Evolutionary conservation across 2,329 filamentous ascomycete species (phyloP).

Genomic region (Trichoderma sp.): DNA sequence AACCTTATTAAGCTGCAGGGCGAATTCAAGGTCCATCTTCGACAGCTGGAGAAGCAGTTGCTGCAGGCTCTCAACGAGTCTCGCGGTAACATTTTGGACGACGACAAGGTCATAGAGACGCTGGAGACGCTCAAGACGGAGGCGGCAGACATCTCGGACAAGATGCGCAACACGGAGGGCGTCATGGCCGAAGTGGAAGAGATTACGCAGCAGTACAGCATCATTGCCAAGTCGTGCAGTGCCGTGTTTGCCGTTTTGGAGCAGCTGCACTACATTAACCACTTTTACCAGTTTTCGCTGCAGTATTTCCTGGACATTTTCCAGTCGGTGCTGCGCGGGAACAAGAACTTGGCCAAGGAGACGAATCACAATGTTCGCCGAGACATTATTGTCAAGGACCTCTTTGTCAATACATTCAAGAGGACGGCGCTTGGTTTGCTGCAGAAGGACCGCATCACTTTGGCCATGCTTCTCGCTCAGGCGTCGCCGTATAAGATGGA

Average conservation of each 20-base stretch:
- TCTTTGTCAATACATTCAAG: slow-evolving; percentile 90
- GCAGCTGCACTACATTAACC: slow-evolving; percentile 96
- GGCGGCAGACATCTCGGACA: slow-evolving; percentile 90
- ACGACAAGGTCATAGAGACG: slow-evolving; percentile 97
- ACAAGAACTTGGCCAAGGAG: slow-evolving; percentile 69
- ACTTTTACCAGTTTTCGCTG: slow-evolving; percentile 99
- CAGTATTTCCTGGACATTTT: slow-evolving; percentile 99
- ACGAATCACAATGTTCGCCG: slow-evolving; percentile 77
- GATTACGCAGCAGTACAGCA: slow-evolving; percentile 91
- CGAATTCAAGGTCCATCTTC: slow-evolving; percentile 97
- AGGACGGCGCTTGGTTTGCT: slow-evolving; percentile 90
- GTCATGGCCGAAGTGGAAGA: slow-evolving; percentile 98
- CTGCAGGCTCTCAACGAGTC: slow-evolving; percentile 96
- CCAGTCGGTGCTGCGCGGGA: slow-evolving; percentile 82
- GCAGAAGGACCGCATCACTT: slow-evolving; percentile 90
- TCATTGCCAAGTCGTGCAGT: slow-evolving; percentile 92
- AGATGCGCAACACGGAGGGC: slow-evolving; percentile 95
- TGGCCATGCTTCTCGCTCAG: slow-evolving; percentile 93
- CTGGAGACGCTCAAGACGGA: slow-evolving; percentile 98
- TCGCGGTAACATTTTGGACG: slow-evolving; percentile 94
- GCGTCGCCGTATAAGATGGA: slow-evolving; percentile 97
- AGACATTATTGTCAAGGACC: slow-evolving; percentile 85
- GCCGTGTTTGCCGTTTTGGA: slow-evolving; percentile 96
- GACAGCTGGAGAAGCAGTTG: slow-evolving; percentile 90
- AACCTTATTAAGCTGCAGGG: slow-evolving; percentile 99